Percentiles rank a stretch among this genome's conserved stretches.
These are phyloP conservation scores for Mallotus japonicus DNA, from an alignment of 441 rosid genomes.

Conservation along the genomic window DNA sequence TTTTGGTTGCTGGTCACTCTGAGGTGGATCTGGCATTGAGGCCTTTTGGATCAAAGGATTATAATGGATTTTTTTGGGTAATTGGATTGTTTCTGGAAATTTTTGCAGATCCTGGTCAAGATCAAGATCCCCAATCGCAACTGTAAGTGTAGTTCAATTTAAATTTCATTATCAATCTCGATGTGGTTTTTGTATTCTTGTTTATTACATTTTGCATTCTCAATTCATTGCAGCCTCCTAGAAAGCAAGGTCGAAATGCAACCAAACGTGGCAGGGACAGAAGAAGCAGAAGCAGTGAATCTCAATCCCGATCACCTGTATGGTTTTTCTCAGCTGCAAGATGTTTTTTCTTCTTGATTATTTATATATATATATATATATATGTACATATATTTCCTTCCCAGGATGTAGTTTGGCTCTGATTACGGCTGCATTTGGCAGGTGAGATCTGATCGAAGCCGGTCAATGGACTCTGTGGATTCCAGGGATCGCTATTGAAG, in stretches of 20 bases:
- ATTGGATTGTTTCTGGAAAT: slow-evolving; percentile 30
- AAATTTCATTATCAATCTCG: neutral
- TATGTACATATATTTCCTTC: neutral
- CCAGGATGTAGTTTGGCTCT: neutral
- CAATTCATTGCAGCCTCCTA: slow-evolving; percentile 26
- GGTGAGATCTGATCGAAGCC: slow-evolving; percentile 46
- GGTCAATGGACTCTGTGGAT: slow-evolving; percentile 21
- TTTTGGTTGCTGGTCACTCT: slow-evolving; percentile 23
- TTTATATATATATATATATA: neutral
- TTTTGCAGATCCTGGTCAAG: slow-evolving; percentile 66
- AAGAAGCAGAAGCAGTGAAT: slow-evolving; percentile 22
- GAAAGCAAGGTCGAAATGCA: slow-evolving; percentile 26
- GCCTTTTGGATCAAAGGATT: slow-evolving; percentile 29
- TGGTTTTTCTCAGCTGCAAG: neutral
- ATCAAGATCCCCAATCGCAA: slow-evolving; percentile 51
- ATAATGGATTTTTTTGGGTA: slow-evolving; percentile 27
- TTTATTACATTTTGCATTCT: neutral
- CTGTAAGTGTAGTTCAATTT: slow-evolving; percentile 44
- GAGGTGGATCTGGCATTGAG: slow-evolving; percentile 35
- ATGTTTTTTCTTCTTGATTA: neutral
- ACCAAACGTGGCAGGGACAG: slow-evolving; percentile 29
- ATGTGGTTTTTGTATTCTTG: neutral
- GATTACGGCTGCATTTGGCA: slow-evolving; percentile 26
- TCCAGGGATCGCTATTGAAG: slow-evolving; percentile 14
- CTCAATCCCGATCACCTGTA: slow-evolving; percentile 40